Base-by-base conservation (phyloP, 2,329 filamentous ascomycete genomes). In the Purpureocillium lavendulum region DNA sequence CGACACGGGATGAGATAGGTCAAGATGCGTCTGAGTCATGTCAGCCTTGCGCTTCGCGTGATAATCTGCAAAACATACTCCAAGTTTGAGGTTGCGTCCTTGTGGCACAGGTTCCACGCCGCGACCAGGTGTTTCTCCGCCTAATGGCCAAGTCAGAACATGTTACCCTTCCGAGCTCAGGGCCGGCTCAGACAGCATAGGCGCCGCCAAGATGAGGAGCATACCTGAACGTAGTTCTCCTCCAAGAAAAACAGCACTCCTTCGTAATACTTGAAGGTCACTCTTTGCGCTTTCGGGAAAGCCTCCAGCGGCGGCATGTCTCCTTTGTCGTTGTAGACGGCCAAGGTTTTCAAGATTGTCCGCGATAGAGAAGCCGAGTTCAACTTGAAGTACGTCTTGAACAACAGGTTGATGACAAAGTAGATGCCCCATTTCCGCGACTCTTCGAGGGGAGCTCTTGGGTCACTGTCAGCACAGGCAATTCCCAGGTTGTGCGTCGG, bases 341-440 rank as follows among this genome's bases (percentile, higher is more conserved):
- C 74, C 35, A 98, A 71, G 0, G 87, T 88, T 49, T 83, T 86
- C 35, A 98, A 70, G 36, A 97, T 82, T 49, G 92, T 96, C 58
- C 92, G 88, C 14, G 83, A 94, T 15, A 97, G 70, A n/a, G 80
- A 81, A 41, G 94, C 83, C 28, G 84, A 86, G 64, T 94, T 95
- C 46, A 97, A 71, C 67, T 87, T 94, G 70, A 98, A 98, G 61
- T 97, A 96, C 2, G 89, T 97, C 65, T 97, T 97, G 77, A 98
- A 98, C 12, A 96, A 71, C 7, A 98, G 74, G 57, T 95, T 97
- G 55, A 89, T 87, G 48, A 90, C 82, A 60, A 88, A 89, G 67
- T 98, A 98, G 35, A 95, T 85, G 7, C 87, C 94, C 92, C 92
- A 98, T 75, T 97, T 98, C 40, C 92, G 80, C 8, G 90, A 96